Evolutionary conservation across 352 stramenopile genomes (phyloP).

Genomic region (Elongisporangium prolatum): DNA sequence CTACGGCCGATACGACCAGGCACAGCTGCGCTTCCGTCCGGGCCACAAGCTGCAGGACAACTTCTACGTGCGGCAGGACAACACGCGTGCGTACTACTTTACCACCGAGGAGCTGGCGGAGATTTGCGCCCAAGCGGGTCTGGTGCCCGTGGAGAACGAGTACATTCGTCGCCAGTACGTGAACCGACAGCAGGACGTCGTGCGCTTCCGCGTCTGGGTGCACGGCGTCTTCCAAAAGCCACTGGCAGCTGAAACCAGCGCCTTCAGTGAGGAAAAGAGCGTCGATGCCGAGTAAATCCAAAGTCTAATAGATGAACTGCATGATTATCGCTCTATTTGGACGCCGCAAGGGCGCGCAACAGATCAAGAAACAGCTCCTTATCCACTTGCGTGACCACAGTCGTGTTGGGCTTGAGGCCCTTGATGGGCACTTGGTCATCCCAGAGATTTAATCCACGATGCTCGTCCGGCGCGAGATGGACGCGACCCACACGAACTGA

Average conservation of each 20-base stretch:
- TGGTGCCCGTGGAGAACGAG: slow-evolving; percentile 71
- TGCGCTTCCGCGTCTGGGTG: slow-evolving; percentile 87
- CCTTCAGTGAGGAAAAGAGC: neutral
- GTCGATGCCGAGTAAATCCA: neutral
- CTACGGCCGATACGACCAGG: slow-evolving; percentile 95
- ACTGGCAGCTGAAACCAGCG: slow-evolving; percentile 1
- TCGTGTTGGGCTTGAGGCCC: slow-evolving; percentile 42
- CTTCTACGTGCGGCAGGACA: slow-evolving; percentile 94
- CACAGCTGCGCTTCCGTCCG: slow-evolving; percentile 90
- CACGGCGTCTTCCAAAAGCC: slow-evolving; percentile 85
- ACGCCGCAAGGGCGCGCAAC: slow-evolving; percentile 35
- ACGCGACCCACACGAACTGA: slow-evolving; percentile 40
- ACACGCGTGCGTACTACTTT: slow-evolving; percentile 96
- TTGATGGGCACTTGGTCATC: slow-evolving; percentile 20
- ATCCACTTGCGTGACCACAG: slow-evolving; percentile 62
- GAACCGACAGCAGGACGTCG: slow-evolving; percentile 81
- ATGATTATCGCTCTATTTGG: neutral
- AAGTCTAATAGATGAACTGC: neutral
- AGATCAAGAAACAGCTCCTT: slow-evolving; percentile 55
- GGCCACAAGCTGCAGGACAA: slow-evolving; percentile 91
- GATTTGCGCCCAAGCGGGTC: slow-evolving; percentile 53
- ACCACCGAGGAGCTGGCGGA: slow-evolving; percentile 71
- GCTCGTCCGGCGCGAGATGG: slow-evolving; percentile 47
- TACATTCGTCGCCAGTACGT: slow-evolving; percentile 87
- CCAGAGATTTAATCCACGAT: slow-evolving; percentile 52